phyloP scores from a whole-genome alignment of 1,284 basidiomycete genomes.

The Golubevia pallescens region DNA sequence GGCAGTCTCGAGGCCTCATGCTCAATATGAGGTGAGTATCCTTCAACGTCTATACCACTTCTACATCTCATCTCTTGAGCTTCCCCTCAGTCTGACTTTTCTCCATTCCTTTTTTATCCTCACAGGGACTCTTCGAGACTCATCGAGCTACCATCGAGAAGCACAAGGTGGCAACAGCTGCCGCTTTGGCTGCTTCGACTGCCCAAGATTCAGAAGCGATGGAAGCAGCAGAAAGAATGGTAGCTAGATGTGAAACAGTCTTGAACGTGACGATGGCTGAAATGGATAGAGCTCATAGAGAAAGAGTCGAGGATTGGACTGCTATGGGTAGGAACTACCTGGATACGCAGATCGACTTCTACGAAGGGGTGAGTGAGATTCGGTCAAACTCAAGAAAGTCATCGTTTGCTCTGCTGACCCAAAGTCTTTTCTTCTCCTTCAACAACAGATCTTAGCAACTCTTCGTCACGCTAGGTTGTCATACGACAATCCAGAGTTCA shows the following conservation, averaged over 20 bases:
- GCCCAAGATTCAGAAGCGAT: not conserved
- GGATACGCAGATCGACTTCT: slow-evolving; percentile 37
- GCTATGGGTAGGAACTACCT: slow-evolving; percentile 25
- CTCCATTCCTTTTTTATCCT: not conserved
- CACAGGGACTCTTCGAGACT: slow-evolving; percentile 74
- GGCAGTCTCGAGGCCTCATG: slow-evolving; percentile 74
- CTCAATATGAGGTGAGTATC: slow-evolving; percentile 74
- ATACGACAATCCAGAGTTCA: too few species aligned
- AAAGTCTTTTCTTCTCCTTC: too few species aligned
- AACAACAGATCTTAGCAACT: too few species aligned
- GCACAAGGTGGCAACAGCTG: slow-evolving; percentile 65
- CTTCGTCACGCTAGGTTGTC: too few species aligned
- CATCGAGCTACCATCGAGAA: slow-evolving; percentile 69
- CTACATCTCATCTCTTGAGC: too few species aligned
- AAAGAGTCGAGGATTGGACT: slow-evolving; percentile 43
- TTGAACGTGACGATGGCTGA: slow-evolving; percentile 85
- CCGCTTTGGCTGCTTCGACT: not conserved
- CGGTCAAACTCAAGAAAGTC: too few species aligned
- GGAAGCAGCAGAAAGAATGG: slow-evolving; percentile 67
- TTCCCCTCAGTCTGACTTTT: too few species aligned
- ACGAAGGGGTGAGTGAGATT: slow-evolving; percentile 17
- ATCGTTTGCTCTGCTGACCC: too few species aligned
- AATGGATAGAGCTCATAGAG: slow-evolving; percentile 70
- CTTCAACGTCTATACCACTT: too few species aligned
- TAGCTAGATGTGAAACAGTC: slow-evolving; percentile 81